Conservation (phyloP, 768 basidiomycete genomes). For the Amanita phalloides region DNA sequence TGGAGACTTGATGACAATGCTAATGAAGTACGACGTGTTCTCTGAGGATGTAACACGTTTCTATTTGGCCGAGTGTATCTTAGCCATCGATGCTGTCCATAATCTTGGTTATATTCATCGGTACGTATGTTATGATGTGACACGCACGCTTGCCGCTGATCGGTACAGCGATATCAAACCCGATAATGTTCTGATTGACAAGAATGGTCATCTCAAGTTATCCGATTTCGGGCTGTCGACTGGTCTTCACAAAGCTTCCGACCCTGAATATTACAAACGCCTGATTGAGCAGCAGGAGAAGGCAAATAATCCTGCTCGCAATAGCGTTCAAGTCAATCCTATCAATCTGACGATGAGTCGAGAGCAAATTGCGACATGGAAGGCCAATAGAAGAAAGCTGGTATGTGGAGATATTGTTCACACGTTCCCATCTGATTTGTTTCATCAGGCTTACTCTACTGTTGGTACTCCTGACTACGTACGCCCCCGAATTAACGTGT, state of each 20-base stretch:
- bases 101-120: slow-evolving; percentile 98
- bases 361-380: slow-evolving; percentile 97
- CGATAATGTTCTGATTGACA: slow-evolving; percentile 97
- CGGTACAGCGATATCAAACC: slow-evolving; percentile 89
- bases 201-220: slow-evolving; percentile 91
- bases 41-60: slow-evolving; percentile 97
- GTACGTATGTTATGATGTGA: slow-evolving; percentile 29
- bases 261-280: slow-evolving; percentile 89
- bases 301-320: slow-evolving; percentile 58
- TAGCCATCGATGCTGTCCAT: slow-evolving; percentile 97
- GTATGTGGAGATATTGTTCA: slow-evolving; percentile 27
- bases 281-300: slow-evolving; percentile 57
- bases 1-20: slow-evolving; percentile 99
- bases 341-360: slow-evolving; percentile 97
- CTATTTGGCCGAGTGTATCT: slow-evolving; percentile 97
- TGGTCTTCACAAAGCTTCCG: slow-evolving; percentile 93
- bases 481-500: slow-evolving; percentile 19
- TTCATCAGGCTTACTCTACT: slow-evolving; percentile 81
- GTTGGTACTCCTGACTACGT: slow-evolving; percentile 55
- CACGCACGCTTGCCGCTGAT: not conserved
- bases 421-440: slow-evolving; percentile 1
- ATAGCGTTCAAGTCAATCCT: slow-evolving; percentile 95
- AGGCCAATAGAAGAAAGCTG: slow-evolving; percentile 93
- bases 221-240: slow-evolving; percentile 98
- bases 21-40: slow-evolving; percentile 99